These are phyloP conservation scores for Trichocladium uniseriatum DNA, from an alignment of 495 filamentous ascomycete species.

Conservation along the genomic window DNA sequence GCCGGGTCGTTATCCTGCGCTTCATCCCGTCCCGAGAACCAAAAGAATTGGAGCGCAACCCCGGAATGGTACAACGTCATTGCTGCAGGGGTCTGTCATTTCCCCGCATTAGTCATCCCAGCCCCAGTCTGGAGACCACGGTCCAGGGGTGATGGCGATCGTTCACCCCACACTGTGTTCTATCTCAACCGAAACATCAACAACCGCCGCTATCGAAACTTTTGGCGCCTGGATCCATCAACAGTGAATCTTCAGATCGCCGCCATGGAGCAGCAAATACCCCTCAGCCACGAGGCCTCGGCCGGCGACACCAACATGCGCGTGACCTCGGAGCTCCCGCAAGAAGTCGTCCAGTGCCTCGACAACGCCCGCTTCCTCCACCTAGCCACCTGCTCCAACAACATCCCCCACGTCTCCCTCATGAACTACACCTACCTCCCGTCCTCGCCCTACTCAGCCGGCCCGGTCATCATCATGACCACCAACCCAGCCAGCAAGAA, in stretches of 20 bases:
- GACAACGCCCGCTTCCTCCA: constrained; percentile 97
- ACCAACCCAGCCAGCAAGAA: constrained; percentile 83
- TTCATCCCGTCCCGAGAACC: too few species aligned
- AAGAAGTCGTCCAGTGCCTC: constrained; percentile 79
- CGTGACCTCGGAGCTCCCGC: constrained; percentile 58
- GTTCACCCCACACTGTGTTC: neutral
- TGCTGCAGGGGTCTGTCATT: neutral
- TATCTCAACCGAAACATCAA: neutral
- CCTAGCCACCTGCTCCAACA: constrained; percentile 75
- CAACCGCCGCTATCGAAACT: neutral
- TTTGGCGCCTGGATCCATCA: too few species aligned
- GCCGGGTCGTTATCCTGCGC: too few species aligned
- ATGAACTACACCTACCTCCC: constrained; percentile 99
- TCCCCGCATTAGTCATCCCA: constrained; percentile 16
- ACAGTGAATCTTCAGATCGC: neutral
- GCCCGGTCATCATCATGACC: constrained; percentile 83
- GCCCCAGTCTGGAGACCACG: neutral
- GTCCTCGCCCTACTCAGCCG: constrained; percentile 58
- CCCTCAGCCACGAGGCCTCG: constrained; percentile 68
- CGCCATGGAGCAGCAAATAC: constrained; percentile 41
- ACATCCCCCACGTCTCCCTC: constrained; percentile 85
- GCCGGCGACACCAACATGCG: constrained; percentile 62
- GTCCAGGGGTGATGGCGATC: neutral
- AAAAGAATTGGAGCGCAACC: too few species aligned
- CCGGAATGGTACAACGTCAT: constrained; percentile 12